Evolutionary conservation across 495 filamentous ascomycete species (phyloP).

Genomic region (Xylaria palmicola): DNA sequence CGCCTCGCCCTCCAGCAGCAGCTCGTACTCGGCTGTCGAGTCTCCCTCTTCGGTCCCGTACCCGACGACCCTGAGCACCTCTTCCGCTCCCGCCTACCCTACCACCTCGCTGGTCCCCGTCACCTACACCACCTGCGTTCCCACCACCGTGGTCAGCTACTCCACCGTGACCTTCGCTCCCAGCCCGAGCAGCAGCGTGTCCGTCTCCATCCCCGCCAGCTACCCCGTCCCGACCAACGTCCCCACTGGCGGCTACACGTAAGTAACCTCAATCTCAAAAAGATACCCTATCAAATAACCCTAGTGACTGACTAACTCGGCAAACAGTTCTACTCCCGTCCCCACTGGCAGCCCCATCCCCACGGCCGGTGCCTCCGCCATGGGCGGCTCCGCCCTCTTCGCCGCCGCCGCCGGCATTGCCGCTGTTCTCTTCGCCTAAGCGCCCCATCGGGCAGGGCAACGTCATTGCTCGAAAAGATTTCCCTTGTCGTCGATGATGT

Average conservation of each 20-base stretch:
- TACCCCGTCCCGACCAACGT: conserved; percentile 32
- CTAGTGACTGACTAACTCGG: conserved; percentile 19
- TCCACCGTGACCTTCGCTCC: conserved; percentile 45
- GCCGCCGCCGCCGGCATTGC: conserved; percentile 52
- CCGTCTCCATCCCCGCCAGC: conserved; percentile 20
- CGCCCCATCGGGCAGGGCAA: conserved; percentile 13
- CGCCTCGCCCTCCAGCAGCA: neutral
- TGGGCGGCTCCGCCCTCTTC: conserved; percentile 44
- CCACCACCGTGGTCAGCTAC: conserved; percentile 49
- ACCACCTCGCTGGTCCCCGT: conserved; percentile 50
- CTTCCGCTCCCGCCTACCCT: conserved; percentile 15
- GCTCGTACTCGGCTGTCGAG: neutral
- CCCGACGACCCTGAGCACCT: conserved; percentile 19
- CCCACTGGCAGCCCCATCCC: conserved; percentile 35
- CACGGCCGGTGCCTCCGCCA: conserved; percentile 47
- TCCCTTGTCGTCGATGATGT: conserved; percentile 15
- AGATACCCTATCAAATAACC: conserved; percentile 4
- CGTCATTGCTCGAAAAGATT: conserved; percentile 7
- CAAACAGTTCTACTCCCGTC: conserved; percentile 15
- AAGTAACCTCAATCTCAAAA: conserved; percentile 24
- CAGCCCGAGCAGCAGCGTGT: conserved; percentile 32
- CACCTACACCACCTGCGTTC: conserved; percentile 34
- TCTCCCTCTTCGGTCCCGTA: conserved; percentile 20
- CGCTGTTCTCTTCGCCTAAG: conserved; percentile 54
- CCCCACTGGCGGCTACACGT: conserved; percentile 32